phyloP scores from a whole-genome alignment of 192 early-diverging fungal genomes.

The Mortierella hygrophila region DNA sequence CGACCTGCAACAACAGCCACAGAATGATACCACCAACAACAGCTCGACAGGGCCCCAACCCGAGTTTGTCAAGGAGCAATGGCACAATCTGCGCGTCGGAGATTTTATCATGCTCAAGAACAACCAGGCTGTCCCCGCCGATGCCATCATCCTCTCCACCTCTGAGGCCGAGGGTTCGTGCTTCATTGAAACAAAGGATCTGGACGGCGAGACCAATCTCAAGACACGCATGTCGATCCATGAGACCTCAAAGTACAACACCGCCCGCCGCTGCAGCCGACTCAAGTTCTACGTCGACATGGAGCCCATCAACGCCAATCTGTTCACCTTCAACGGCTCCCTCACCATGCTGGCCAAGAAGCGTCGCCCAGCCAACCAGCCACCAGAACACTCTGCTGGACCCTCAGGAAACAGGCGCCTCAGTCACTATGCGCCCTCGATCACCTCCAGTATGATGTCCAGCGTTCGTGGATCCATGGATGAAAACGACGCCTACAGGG shows the following conservation, averaged over 20 bases:
- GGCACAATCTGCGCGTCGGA: conserved; percentile 83
- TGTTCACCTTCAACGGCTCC: conserved; percentile 84
- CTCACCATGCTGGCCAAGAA: conserved; percentile 59
- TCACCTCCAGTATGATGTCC: conserved; percentile 55
- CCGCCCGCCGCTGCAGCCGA: conserved; percentile 81
- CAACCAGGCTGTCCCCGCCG: conserved; percentile 88
- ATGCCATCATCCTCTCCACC: conserved; percentile 85
- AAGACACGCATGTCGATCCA: conserved; percentile 81
- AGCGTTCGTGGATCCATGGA: conserved; percentile 49
- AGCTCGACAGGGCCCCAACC: conserved; percentile 37
- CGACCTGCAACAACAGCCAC: background rate
- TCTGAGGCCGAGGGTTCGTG: conserved; percentile 82
- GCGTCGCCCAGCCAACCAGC: background rate
- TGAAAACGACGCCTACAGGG: conserved; percentile 14
- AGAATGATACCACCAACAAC: background rate
- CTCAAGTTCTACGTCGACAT: conserved; percentile 76
- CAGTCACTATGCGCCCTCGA: conserved; percentile 42
- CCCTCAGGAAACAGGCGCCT: conserved; percentile 18
- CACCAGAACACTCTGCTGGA: conserved; percentile 4
- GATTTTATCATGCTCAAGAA: conserved; percentile 90
- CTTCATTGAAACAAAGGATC: conserved; percentile 94
- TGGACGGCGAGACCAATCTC: conserved; percentile 99
- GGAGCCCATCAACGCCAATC: conserved; percentile 82
- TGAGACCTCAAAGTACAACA: conserved; percentile 75
- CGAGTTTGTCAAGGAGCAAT: conserved; percentile 66